Evolutionary conservation across 805 yeast species (phyloP), one percentile per base, ranked within the genome.

Genomic region (Candida ovalis): DNA sequence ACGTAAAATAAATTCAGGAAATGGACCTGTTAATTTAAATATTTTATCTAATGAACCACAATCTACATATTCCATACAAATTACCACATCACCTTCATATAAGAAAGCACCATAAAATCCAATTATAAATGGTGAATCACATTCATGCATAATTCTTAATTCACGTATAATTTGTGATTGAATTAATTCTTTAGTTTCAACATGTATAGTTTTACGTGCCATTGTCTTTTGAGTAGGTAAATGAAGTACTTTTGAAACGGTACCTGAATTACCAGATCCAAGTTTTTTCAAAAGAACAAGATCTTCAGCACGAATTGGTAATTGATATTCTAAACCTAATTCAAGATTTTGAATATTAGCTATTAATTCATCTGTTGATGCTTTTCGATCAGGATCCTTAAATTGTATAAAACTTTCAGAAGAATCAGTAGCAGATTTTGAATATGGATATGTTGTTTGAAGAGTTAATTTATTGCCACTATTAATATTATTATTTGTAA

Each of bases 61-160:
- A 66, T 92, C 96, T 80, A 92, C 88, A 67, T 88, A 91, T 67
- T 92, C 98, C 96, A 91, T 90, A 63, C 96, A 86, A 51, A 94
- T 86, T 13, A 89, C 84, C 17, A 94, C 91, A 52, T 88, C 87
- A 25, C 76, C 78, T 51, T 82, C 82, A 47, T 78, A 78, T 44
- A 89, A 76, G 60, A 84, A 87, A 0, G 97, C 96, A 7, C 98
- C 98, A 66, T 84, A 92, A 64, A 91, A 94, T 41, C 87, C 88
- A 43, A 92, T 86, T 41, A 94, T 91, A 58, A 79, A 87, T 3
- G 88, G 88, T 47, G 80, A 83, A 61, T 79, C 84, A 61, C 97
- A 92, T 61, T 88, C 96, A 64, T 89, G 96, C 79, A 94, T 79
- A 21, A 94, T 91, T 51, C 90, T 81, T 45, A 94, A 74, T 68